Evolutionary conservation across 495 filamentous ascomycete genomes (phyloP), one percentile per base, ranked within the genome.

Genomic region (Aspergillus steynii): DNA sequence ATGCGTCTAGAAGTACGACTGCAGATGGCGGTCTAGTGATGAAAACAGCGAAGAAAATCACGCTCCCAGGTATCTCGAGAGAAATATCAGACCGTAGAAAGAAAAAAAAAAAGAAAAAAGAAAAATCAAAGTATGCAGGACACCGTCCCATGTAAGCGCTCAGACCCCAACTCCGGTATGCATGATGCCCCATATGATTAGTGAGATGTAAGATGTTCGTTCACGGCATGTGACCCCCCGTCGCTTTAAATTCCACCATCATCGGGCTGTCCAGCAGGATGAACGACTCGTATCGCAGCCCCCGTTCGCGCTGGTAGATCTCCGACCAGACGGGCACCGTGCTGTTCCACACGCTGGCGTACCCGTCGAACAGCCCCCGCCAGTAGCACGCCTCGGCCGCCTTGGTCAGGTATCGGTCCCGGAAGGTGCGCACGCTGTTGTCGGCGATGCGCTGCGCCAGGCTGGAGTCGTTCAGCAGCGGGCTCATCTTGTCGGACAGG

Each of bases 381-480:
- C 85, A 86, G 65, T 87, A 86, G 61, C 83, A 87, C 0, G 83
- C 79, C 60, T 85, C 79, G 0, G 84, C 84, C 0, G 86, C 84
- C 5, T 80, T 77, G 34, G 85, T 86, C 52, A 85, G 68, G 62
- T 86, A 86, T 14, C 83, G 76, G 55, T 86, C 81, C 12, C 84
- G 71, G 65, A 88, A 87, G 12, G 77, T 81, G 52, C 66, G 71
- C 9, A 82, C 79, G 46, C 74, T 80, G 59, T 86, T 85, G 37
- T 80, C 73, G 34, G 85, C 85, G 56, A 88, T 85, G 5, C 65
- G 71, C 55, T 80, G 71, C 1, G 85, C 84, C 42, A 73, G 71
- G 0, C 74, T 63, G 0, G 77, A 73, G 53, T 86, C 65, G 8
- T 53, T 56, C 26, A 84, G 65, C 9, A 84, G 73, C 4, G 77